Percentiles rank a stretch among this genome's conserved stretches.
phyloP scores from a whole-genome alignment of 2,329 filamentous ascomycete genomes.

The Trichothecium sympodiale region DNA sequence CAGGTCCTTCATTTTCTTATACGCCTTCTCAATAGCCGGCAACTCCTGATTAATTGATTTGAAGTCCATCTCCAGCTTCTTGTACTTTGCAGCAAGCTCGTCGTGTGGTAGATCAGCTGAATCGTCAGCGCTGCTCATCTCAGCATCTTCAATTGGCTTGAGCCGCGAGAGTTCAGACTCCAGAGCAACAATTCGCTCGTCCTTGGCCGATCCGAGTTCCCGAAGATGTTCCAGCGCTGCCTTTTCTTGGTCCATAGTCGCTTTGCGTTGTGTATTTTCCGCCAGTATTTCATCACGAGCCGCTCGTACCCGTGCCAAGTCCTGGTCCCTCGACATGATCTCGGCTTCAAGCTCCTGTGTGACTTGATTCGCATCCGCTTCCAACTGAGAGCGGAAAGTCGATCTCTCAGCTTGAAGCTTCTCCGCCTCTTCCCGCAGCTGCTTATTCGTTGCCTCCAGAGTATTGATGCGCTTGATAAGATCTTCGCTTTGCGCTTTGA shows the following conservation, averaged over 20 bases:
- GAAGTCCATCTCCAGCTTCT: slow-evolving; percentile 69
- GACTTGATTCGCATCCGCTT: slow-evolving; percentile 64
- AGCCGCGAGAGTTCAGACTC: slow-evolving; percentile 75
- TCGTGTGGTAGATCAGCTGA: slow-evolving; percentile 53
- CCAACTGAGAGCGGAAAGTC: slow-evolving; percentile 67
- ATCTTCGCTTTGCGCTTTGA: slow-evolving; percentile 85
- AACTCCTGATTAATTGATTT: slow-evolving; percentile 78
- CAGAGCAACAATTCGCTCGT: slow-evolving; percentile 68
- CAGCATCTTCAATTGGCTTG: slow-evolving; percentile 33
- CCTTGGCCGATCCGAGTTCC: slow-evolving; percentile 68
- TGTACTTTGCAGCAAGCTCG: slow-evolving; percentile 62
- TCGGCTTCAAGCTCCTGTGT: slow-evolving; percentile 74
- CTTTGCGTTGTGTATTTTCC: slow-evolving; percentile 70
- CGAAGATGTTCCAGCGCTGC: slow-evolving; percentile 61
- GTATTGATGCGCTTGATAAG: slow-evolving; percentile 87
- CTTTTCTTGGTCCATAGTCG: slow-evolving; percentile 65
- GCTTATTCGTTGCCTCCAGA: slow-evolving; percentile 77
- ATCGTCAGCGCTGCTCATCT: slow-evolving; percentile 26
- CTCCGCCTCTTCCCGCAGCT: slow-evolving; percentile 73
- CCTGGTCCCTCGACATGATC: slow-evolving; percentile 68
- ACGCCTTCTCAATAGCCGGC: slow-evolving; percentile 79
- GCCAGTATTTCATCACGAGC: slow-evolving; percentile 76
- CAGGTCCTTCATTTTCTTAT: slow-evolving; percentile 76
- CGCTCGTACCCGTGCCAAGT: slow-evolving; percentile 76
- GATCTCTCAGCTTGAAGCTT: slow-evolving; percentile 79